phyloP scores from a whole-genome alignment of 257 asterid genomes.

The Penstemon barbatus region DNA sequence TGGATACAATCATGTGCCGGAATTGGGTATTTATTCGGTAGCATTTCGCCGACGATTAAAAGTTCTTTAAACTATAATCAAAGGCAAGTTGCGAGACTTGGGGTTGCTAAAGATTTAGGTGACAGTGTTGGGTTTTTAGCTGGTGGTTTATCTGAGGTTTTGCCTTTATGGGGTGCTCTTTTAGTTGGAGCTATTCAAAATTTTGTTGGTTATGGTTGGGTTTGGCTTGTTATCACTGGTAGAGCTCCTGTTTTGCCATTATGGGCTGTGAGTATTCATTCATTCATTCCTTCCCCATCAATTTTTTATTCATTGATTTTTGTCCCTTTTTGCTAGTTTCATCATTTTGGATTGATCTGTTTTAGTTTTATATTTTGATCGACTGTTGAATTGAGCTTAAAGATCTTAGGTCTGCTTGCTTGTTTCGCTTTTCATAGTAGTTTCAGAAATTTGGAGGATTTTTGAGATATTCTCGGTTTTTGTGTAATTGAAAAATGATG shows the following conservation, averaged over 20 bases:
- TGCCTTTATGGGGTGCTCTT: conserved; percentile 74
- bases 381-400: too few relatives aligned
- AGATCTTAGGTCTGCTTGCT: too few relatives aligned
- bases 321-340: conserved; percentile 1
- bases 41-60: conserved; percentile 81
- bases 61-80: conserved; percentile 71
- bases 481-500: too few relatives aligned
- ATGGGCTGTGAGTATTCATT: conserved; percentile 71
- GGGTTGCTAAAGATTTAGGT: conserved; percentile 89
- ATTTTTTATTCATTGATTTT: neutral
- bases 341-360: neutral
- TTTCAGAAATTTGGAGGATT: too few relatives aligned
- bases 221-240: conserved; percentile 67
- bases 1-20: conserved; percentile 95
- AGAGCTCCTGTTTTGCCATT: conserved; percentile 64
- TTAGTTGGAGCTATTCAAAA: conserved; percentile 77
- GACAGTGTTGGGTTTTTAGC: conserved; percentile 82
- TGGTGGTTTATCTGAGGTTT: conserved; percentile 60
- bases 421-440: too few relatives aligned
- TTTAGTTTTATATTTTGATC: too few relatives aligned
- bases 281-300: neutral
- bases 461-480: too few relatives aligned
- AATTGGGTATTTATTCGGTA: conserved; percentile 79
- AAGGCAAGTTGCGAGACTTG: conserved; percentile 71
- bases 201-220: conserved; percentile 80